phyloP scores from a whole-genome alignment of 1,139 yeast species.

The Hyphopichia khmerensis region DNA sequence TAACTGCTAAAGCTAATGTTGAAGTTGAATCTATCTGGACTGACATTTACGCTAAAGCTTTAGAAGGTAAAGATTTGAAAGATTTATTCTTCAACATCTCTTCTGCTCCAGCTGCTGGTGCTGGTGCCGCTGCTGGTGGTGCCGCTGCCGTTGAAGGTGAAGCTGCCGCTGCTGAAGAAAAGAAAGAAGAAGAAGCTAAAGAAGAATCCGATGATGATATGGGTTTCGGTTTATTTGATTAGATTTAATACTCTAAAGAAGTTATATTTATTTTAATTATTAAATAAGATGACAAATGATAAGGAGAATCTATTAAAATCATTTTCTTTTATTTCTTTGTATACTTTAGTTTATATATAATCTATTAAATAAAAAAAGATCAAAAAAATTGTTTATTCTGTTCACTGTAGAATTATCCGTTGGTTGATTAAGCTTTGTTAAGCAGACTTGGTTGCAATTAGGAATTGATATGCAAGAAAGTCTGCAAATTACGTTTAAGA shows the following conservation, averaged over 20 bases:
- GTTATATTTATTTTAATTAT: background rate
- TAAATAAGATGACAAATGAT: background rate
- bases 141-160: constrained; percentile 59
- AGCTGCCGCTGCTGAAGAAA: constrained; percentile 54
- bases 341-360: background rate
- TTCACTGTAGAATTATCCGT: too few species aligned
- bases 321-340: background rate
- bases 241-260: constrained; percentile 22
- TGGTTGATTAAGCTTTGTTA: too few species aligned
- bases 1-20: constrained; percentile 52
- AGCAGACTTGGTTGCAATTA: background rate
- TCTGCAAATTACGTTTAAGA: too few species aligned
- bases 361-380: background rate
- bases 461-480: too few species aligned
- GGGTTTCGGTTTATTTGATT: constrained; percentile 88
- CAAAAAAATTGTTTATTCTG: too few species aligned
- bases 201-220: constrained; percentile 71
- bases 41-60: constrained; percentile 78
- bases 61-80: constrained; percentile 74
- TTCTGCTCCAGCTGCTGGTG: constrained; percentile 67
- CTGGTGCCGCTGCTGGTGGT: constrained; percentile 56
- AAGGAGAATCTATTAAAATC: background rate
- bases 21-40: constrained; percentile 68
- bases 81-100: constrained; percentile 75
- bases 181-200: constrained; percentile 50